phyloP scores from a whole-genome alignment of 257 asterid genomes.

The Nicotiana undulata region DNA sequence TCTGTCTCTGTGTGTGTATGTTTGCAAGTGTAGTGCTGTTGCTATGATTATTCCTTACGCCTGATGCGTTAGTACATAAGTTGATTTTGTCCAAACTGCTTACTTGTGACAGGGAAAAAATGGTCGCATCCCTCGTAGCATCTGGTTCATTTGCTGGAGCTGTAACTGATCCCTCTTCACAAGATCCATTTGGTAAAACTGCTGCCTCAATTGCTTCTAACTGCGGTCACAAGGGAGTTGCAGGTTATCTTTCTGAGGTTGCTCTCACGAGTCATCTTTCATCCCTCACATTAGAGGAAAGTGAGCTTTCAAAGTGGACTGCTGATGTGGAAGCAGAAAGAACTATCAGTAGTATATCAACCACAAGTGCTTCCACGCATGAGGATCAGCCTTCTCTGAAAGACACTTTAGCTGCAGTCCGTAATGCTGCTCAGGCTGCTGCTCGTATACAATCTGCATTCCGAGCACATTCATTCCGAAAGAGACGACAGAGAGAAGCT shows the following conservation, averaged over 20 bases:
- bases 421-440: slow-evolving; percentile 90
- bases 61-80: not conserved
- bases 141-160: slow-evolving; percentile 90
- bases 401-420: slow-evolving; percentile 71
- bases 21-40: not conserved
- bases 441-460: slow-evolving; percentile 98
- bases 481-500: slow-evolving; percentile 54
- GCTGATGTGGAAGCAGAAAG: slow-evolving; percentile 83
- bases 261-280: slow-evolving; percentile 75
- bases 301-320: slow-evolving; percentile 68
- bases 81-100: slow-evolving; percentile 4
- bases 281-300: slow-evolving; percentile 69
- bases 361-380: slow-evolving; percentile 20
- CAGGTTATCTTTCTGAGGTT: slow-evolving; percentile 90
- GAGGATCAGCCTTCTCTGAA: slow-evolving; percentile 71
- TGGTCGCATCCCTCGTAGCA: slow-evolving; percentile 93
- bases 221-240: slow-evolving; percentile 81
- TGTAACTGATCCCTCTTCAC: slow-evolving; percentile 78
- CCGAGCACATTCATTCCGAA: slow-evolving; percentile 91
- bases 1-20: not conserved
- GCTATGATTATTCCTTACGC: not conserved
- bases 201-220: slow-evolving; percentile 75
- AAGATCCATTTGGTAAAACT: slow-evolving; percentile 78
- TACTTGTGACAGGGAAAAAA: slow-evolving; percentile 66
- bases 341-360: slow-evolving; percentile 39